Evolutionary conservation across 768 basidiomycete species (phyloP), one percentile per base, ranked within the genome.

Genomic region (Mycena vitilis): DNA sequence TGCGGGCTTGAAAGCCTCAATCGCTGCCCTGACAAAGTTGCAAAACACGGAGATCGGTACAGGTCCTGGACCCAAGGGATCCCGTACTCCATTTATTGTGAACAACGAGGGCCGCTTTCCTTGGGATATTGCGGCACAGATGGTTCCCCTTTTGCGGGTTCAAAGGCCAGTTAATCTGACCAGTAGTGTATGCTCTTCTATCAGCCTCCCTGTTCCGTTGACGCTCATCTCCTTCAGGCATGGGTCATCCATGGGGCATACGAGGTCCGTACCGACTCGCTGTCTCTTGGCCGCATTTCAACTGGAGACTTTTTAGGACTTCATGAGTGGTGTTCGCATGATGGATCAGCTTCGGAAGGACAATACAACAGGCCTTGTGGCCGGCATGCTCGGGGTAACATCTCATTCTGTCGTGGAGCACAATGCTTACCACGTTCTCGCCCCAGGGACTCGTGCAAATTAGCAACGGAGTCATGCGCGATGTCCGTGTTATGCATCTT

Each of bases 241-340:
- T 75, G 71, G 72, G 66, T 72, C 13, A 64, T 75, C 22, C 59
- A 65, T 53, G 30, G 34, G 20, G 75, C 73, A 12, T 63, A 75
- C 40, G 61, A 71, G 54, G 73, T 66, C 15, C 8, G 53, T 55
- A 11, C 49, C 57, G 44, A 22, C n/a, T 7, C 9, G 16, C 25
- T 38, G 34, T 45, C 34, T 25, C 18, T 30, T 10, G 37, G 10
- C 42, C 38, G 8, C n/a, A 23, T 16, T 38, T 34, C 12, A 51
- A 16, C 0, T 25, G 23, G 30, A 30, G 30, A 30, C 30, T 30
- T 30, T 52, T 1, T 9, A 69, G 67, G 66, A 68, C 10, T 73
- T 72, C 23, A 66, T 61, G 54, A 57, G 44, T 16, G 74, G 71
- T 2, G 18, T 70, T 13, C 16, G 52, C 20, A 52, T 37, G 55